These are phyloP conservation scores for Delphinella strobiligena DNA, from an alignment of 2,329 filamentous ascomycete species.

Conservation along the genomic window DNA sequence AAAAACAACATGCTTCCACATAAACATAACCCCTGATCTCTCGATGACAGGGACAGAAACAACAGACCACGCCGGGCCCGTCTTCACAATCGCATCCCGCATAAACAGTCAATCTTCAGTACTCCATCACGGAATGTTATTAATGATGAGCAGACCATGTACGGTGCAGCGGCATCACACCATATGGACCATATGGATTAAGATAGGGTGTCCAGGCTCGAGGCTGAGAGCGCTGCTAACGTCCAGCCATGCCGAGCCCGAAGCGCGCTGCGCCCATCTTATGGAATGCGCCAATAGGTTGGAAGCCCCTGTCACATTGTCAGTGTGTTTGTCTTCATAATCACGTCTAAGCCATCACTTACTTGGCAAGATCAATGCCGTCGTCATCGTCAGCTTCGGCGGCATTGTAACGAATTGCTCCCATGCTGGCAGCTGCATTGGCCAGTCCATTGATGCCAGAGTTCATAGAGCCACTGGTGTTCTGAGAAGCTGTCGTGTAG, in stretches of 20 bases:
- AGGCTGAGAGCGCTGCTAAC: constrained; percentile 7
- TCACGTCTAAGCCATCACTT: constrained; percentile 14
- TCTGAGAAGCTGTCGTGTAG: not conserved
- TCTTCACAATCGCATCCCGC: too few species aligned
- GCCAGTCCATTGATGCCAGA: not conserved
- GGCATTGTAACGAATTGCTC: constrained; percentile 16
- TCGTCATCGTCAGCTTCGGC: constrained; percentile 32
- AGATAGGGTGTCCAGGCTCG: too few species aligned
- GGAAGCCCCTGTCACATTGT: constrained; percentile 29
- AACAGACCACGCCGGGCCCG: too few species aligned
- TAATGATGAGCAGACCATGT: not conserved
- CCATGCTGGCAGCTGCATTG: constrained; percentile 3
- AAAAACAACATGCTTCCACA: too few species aligned
- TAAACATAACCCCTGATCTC: too few species aligned
- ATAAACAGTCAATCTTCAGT: not conserved
- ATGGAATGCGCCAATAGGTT: constrained; percentile 37
- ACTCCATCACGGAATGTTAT: not conserved
- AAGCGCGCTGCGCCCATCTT: constrained; percentile 14
- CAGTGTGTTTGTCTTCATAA: not conserved
- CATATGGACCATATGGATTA: not conserved
- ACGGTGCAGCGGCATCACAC: not conserved
- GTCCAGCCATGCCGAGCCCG: constrained; percentile 10
- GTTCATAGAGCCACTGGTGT: not conserved
- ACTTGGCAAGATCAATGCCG: constrained; percentile 38
- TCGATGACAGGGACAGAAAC: too few species aligned